Evolutionary conservation across 2,329 filamentous ascomycete genomes (phyloP).

Genomic region (Fusarium coffeatum): DNA sequence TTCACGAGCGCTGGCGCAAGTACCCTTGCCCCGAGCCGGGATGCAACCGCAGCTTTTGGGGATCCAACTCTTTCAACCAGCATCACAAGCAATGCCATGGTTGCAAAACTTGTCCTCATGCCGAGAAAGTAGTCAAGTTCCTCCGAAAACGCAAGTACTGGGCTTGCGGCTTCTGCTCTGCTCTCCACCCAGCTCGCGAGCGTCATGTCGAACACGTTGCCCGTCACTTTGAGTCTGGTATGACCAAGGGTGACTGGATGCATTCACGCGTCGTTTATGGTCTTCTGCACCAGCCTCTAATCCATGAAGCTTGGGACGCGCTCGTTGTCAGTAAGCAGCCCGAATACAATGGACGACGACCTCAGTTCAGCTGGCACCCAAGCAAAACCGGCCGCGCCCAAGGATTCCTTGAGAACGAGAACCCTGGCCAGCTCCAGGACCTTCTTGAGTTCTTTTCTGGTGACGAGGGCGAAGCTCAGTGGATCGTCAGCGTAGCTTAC

Average conservation of each 20-base stretch:
- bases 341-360: conserved; percentile 65
- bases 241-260: conserved; percentile 74
- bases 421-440: conserved; percentile 71
- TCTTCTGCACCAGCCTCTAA: conserved; percentile 72
- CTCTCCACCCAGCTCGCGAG: conserved; percentile 71
- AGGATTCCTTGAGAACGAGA: conserved; percentile 71
- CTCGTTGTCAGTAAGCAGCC: conserved; percentile 65
- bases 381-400: conserved; percentile 67
- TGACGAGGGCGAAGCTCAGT: conserved; percentile 66
- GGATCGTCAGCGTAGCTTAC: conserved; percentile 69
- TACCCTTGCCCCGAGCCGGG: conserved; percentile 72
- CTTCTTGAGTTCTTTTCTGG: conserved; percentile 73
- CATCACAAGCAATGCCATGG: conserved; percentile 74
- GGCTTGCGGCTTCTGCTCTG: conserved; percentile 76
- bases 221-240: conserved; percentile 72
- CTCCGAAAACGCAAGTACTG: conserved; percentile 73
- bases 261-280: conserved; percentile 76
- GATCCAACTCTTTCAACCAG: conserved; percentile 75
- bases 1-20: conserved; percentile 75
- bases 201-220: conserved; percentile 76
- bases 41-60: conserved; percentile 76
- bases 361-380: conserved; percentile 71
- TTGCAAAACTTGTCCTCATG: conserved; percentile 73
- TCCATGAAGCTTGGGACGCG: conserved; percentile 71
- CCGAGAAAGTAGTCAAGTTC: conserved; percentile 71